A percentile compares a stretch with the other conserved stretches of the same genome.
Conservation (phyloP, 345 rosid genomes). For the Excoecaria agallocha region DNA sequence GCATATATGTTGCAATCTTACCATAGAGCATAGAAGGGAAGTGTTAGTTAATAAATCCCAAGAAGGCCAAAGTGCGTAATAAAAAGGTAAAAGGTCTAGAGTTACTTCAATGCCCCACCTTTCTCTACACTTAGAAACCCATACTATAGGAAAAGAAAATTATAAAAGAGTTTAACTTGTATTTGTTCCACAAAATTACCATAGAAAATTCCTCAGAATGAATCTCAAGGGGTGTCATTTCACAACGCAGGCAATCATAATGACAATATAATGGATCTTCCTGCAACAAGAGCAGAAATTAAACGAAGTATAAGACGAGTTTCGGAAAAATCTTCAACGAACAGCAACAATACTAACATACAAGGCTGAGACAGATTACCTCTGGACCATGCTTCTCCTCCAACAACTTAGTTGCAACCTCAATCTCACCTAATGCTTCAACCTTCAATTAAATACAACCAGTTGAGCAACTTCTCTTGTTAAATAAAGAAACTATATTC, state of each 20-base stretch:
- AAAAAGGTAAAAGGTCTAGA: neutral
- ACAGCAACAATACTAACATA: neutral
- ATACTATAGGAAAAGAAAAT: too few species aligned
- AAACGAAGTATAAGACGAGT: neutral
- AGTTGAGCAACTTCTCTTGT: slow-evolving; percentile 21
- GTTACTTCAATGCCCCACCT: neutral
- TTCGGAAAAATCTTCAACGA: neutral
- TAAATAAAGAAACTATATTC: slow-evolving; percentile 12
- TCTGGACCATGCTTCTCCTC: slow-evolving; percentile 40
- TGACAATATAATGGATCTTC: slow-evolving; percentile 71
- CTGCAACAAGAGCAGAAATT: slow-evolving; percentile 32
- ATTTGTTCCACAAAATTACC: slow-evolving; percentile 39
- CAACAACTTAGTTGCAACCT: slow-evolving; percentile 78
- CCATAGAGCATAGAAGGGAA: slow-evolving; percentile 15
- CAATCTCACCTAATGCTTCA: slow-evolving; percentile 89
- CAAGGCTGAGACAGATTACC: slow-evolving; percentile 38
- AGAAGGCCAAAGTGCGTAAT: neutral
- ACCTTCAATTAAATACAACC: slow-evolving; percentile 45
- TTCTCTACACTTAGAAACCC: neutral
- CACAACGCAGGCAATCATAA: slow-evolving; percentile 70
- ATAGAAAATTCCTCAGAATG: slow-evolving; percentile 61
- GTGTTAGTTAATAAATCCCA: slow-evolving; percentile 6
- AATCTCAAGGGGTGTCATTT: slow-evolving; percentile 54
- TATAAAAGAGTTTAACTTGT: neutral
- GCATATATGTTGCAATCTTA: slow-evolving; percentile 68